These are phyloP conservation scores for Tylopilus sp. DNA, from an alignment of 1,284 basidiomycete species.

Conservation along the genomic window DNA sequence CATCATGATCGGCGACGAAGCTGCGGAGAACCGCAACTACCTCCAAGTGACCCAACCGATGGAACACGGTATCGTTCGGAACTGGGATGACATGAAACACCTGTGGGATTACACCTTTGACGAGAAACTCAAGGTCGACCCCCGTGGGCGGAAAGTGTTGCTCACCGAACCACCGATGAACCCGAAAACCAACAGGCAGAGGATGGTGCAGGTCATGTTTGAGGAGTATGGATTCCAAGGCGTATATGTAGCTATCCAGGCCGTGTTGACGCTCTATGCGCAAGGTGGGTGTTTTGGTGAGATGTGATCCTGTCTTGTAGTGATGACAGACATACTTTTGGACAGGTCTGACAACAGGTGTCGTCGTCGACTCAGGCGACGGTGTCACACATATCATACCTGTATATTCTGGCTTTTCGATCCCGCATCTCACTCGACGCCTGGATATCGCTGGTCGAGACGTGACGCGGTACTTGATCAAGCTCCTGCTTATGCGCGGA, in stretches of 20 bases:
- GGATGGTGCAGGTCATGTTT: slow-evolving; percentile 99
- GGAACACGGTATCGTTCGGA: slow-evolving; percentile 98
- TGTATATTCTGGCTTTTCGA: slow-evolving; percentile 94
- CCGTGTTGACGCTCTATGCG: slow-evolving; percentile 95
- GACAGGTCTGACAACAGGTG: slow-evolving; percentile 92
- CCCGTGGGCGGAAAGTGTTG: slow-evolving; percentile 85
- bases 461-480: slow-evolving; percentile 98
- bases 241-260: slow-evolving; percentile 98
- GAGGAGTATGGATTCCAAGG: slow-evolving; percentile 97
- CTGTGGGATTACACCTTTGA: slow-evolving; percentile 99
- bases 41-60: slow-evolving; percentile 97
- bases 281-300: slow-evolving; percentile 67
- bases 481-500: slow-evolving; percentile 95
- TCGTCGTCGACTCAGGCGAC: slow-evolving; percentile 98
- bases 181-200: slow-evolving; percentile 87
- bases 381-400: slow-evolving; percentile 99
- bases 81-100: slow-evolving; percentile 99
- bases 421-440: slow-evolving; percentile 91
- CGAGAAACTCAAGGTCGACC: slow-evolving; percentile 90
- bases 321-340: slow-evolving; percentile 1
- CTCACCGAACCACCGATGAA: slow-evolving; percentile 99
- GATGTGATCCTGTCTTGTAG: background rate
- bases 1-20: slow-evolving; percentile 97
- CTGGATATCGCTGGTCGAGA: slow-evolving; percentile 98
- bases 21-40: slow-evolving; percentile 90